A percentile compares a stretch with the other conserved stretches of the same genome.
These are phyloP conservation scores for Penicillium sp. DNA, from an alignment of 2,329 filamentous ascomycete genomes.

Conservation along the genomic window DNA sequence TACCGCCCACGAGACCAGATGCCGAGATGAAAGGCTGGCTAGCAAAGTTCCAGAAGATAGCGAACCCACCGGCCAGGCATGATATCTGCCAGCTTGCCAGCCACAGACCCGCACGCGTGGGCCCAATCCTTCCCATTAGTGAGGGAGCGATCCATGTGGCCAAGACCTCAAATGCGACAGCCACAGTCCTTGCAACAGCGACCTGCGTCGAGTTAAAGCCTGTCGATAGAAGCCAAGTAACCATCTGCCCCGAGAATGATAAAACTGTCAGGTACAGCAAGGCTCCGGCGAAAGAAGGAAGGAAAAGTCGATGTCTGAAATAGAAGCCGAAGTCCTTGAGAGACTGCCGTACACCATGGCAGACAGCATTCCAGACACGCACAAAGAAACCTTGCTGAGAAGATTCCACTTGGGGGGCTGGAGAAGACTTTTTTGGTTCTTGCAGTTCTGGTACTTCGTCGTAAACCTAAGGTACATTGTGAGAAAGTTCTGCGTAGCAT, in stretches of 20 bases:
- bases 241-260: constrained; percentile 54
- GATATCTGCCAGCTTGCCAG: constrained; percentile 62
- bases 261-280: constrained; percentile 55
- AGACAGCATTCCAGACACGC: not conserved
- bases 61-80: constrained; percentile 48
- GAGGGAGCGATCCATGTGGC: constrained; percentile 52
- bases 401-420: not conserved
- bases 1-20: constrained; percentile 49
- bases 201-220: constrained; percentile 33
- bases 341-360: not conserved
- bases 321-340: constrained; percentile 6
- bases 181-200: constrained; percentile 32
- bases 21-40: constrained; percentile 37
- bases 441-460: constrained; percentile 1
- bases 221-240: constrained; percentile 52
- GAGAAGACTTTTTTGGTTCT: not conserved
- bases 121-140: constrained; percentile 50
- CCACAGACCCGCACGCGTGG: constrained; percentile 63
- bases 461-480: constrained; percentile 20
- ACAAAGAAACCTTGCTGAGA: not conserved
- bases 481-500: not conserved
- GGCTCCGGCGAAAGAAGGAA: constrained; percentile 49
- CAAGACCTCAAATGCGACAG: constrained; percentile 49
- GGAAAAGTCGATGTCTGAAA: constrained; percentile 23
- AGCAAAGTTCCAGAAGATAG: constrained; percentile 39